phyloP scores from a whole-genome alignment of 2,329 filamentous ascomycete genomes.

The Penicillium digitatum region DNA sequence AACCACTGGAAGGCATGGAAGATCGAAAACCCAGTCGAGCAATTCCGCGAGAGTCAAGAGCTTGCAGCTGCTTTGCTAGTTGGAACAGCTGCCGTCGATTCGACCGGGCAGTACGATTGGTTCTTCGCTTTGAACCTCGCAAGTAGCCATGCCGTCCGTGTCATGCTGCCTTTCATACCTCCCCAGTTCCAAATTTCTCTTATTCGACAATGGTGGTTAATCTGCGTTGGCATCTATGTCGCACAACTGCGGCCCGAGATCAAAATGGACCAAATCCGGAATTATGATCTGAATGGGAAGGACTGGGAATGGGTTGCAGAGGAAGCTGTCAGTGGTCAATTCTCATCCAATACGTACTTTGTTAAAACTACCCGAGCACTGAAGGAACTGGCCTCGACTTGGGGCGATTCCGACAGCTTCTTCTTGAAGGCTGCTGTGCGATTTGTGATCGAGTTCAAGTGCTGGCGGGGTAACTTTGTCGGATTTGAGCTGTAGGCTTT shows the following conservation, averaged over 20 bases:
- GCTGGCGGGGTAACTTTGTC: conserved; percentile 56
- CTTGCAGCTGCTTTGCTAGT: conserved; percentile 48
- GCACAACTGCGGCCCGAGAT: conserved; percentile 69
- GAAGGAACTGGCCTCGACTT: conserved; percentile 35
- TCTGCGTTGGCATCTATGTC: conserved; percentile 74
- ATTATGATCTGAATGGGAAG: conserved; percentile 58
- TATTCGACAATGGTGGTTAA: conserved; percentile 84
- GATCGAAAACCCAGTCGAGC: conserved; percentile 63
- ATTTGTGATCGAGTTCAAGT: conserved; percentile 54
- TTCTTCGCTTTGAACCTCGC: conserved; percentile 78
- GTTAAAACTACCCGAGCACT: conserved; percentile 73
- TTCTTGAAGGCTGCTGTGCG: conserved; percentile 51
- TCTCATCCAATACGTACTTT: conserved; percentile 73
- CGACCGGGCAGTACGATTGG: conserved; percentile 66
- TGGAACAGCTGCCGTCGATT: conserved; percentile 26
- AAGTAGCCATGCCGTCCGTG: conserved; percentile 80
- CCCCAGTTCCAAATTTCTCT: conserved; percentile 67
- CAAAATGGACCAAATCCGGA: conserved; percentile 59
- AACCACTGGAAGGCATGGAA: conserved; percentile 92
- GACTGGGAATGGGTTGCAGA: conserved; percentile 74
- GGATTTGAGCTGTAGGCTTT: conserved; percentile 11
- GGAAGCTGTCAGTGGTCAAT: conserved; percentile 64
- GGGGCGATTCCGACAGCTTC: conserved; percentile 44
- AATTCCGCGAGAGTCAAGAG: conserved; percentile 68
- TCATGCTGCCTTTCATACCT: conserved; percentile 75